These are phyloP conservation scores for Ganoderma lucidum DNA, from an alignment of 1,284 basidiomycete species.

Conservation along the genomic window DNA sequence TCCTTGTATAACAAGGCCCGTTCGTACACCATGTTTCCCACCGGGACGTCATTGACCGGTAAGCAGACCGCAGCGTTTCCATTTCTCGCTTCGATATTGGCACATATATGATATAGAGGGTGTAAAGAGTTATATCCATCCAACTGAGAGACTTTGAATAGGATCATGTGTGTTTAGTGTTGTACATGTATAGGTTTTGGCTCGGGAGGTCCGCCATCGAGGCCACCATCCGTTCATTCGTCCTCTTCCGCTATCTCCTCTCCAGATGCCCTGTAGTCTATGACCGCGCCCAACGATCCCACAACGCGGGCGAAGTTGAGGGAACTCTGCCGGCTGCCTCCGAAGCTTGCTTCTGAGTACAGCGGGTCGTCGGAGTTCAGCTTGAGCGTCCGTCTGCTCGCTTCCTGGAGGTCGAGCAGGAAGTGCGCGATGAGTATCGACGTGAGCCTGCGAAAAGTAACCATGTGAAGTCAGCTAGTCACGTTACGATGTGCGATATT, in stretches of 20 bases:
- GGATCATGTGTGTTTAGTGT: no score
- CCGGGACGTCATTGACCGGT: not conserved
- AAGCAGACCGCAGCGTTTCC: not conserved
- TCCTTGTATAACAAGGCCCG: not conserved
- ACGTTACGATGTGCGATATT: not conserved
- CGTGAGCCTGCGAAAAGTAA: not conserved
- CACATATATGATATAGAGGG: no score
- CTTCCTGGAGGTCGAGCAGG: conserved; percentile 1
- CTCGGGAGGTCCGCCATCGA: no score
- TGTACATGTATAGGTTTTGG: no score
- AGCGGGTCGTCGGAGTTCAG: not conserved
- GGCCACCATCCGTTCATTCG: not conserved
- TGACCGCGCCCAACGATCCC: not conserved
- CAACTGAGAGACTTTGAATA: no score
- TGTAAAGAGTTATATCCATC: no score
- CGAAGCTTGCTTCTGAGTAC: not conserved
- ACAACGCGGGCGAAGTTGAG: not conserved
- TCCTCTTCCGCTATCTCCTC: not conserved
- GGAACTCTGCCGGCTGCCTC: not conserved
- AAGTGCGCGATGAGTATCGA: not conserved
- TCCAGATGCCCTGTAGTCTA: not conserved
- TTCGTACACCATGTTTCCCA: not conserved
- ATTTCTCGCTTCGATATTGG: no score
- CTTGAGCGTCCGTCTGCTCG: not conserved
- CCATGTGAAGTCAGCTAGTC: not conserved